Base-by-base conservation (phyloP, 1,284 basidiomycete genomes). In the Wolfiporia cocos region DNA sequence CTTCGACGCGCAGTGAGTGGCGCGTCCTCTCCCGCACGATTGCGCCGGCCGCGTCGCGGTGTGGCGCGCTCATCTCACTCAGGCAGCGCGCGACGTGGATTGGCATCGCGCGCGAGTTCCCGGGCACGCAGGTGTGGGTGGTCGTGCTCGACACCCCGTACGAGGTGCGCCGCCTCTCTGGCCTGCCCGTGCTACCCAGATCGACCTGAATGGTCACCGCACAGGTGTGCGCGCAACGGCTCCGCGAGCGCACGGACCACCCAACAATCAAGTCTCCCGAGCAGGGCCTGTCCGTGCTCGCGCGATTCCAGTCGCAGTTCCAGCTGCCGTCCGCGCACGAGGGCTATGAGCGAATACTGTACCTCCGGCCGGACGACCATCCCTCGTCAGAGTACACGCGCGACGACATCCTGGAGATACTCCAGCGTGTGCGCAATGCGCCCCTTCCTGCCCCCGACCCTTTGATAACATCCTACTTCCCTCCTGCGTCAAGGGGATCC, bases 61-160 rank as follows among this genome's bases (percentile, higher is more conserved):
- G 9, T 29, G 5, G 28, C 19, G 18, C 10, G 29, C 20, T 34
- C 32, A 28, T 35, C 20, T 38, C 37, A 9, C 38, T 18, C 53
- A 86, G 82, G 41, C 85, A 86, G 61, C 67, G 83, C 44, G 69
- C 71, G 22, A 68, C 84, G 52, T 88, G 83, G 84, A 80, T 78
- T 46, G 59, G 70, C 44, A 84, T 87, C 49, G 81, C 81, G 6
- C 70, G 64, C 50, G 73, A 76, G 54, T 78, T 78, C 52, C 74
- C 77, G 41, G 72, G 69, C 47, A 78, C 74, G 46, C 58, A 62
- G 41, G 64, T 78, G 41, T 84, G 80, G 73, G 73, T 84, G 62
- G 73, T 87, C 62, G 74, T 82, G 49, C 83, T 86, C 51, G 76
- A 85, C 55, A 82, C 75, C 5, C 80, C 81, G 45, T 80, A 81